Evolutionary conservation across 305 asterid species (phyloP).

Genomic region (Ilex paraguariensis): DNA sequence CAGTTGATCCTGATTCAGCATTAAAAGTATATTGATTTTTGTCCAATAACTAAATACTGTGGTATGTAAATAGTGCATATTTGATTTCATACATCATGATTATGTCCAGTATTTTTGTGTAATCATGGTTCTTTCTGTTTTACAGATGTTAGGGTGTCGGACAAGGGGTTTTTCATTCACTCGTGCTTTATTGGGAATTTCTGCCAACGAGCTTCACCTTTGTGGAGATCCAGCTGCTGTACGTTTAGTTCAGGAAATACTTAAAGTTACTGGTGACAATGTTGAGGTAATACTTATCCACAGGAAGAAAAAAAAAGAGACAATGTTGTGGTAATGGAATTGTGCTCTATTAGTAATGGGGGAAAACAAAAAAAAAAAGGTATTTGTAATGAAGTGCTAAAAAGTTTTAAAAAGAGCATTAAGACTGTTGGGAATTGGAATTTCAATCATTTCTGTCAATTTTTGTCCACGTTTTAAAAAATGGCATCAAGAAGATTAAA

Average conservation of each 20-base stretch:
- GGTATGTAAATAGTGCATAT: not conserved
- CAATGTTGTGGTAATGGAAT: too few relatives aligned
- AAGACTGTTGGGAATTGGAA: not conserved
- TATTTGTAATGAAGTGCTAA: not conserved
- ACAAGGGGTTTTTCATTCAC: slow-evolving; percentile 90
- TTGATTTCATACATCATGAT: not conserved
- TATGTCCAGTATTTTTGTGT: too few relatives aligned
- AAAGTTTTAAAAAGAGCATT: not conserved
- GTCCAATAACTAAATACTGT: too few relatives aligned
- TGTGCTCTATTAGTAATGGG: not conserved
- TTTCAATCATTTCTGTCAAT: not conserved
- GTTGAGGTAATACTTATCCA: slow-evolving; percentile 42
- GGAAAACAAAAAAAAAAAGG: too few relatives aligned
- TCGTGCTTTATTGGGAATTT: slow-evolving; percentile 85
- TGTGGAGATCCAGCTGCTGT: slow-evolving; percentile 97
- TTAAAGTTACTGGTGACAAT: slow-evolving; percentile 77
- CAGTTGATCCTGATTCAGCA: too few relatives aligned
- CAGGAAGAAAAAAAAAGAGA: not conserved
- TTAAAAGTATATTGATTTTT: too few relatives aligned
- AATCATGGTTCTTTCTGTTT: slow-evolving; percentile 10
- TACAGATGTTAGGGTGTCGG: slow-evolving; percentile 80
- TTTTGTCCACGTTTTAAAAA: too few relatives aligned
- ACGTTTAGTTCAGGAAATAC: slow-evolving; percentile 77
- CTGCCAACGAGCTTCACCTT: slow-evolving; percentile 85
- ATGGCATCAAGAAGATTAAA: not conserved